phyloP scores from a whole-genome alignment of 1,139 yeast species.

The Wickerhamomyces sp. region DNA sequence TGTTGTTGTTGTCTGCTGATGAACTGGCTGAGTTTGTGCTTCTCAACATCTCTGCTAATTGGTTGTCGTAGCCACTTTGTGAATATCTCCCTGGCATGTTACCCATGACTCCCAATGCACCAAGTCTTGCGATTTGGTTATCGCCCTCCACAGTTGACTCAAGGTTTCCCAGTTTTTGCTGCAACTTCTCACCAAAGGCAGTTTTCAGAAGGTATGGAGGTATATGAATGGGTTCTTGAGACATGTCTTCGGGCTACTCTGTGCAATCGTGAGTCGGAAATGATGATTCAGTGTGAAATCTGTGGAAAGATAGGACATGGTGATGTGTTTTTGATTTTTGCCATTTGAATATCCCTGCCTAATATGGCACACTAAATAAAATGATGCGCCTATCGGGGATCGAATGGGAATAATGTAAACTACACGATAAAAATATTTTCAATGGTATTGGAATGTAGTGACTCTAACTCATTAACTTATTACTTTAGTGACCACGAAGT shows the following conservation, averaged over 20 bases:
- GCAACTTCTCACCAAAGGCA: conserved; percentile 17
- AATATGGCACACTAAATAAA: not conserved
- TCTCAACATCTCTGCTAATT: conserved; percentile 10
- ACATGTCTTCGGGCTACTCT: not conserved
- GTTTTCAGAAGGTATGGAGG: conserved; percentile 18
- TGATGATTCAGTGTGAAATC: no score
- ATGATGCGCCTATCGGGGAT: not conserved
- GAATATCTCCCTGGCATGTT: conserved; percentile 18
- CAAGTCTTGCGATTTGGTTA: conserved; percentile 8
- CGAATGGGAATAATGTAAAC: not conserved
- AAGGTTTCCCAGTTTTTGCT: conserved; percentile 5
- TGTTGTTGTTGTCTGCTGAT: not conserved
- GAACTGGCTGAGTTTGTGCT: not conserved
- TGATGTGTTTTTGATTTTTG: not conserved
- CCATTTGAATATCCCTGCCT: not conserved
- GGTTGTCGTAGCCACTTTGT: conserved; percentile 9
- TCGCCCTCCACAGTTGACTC: conserved; percentile 1
- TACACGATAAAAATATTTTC: no score
- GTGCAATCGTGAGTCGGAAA: not conserved
- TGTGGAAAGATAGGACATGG: no score
- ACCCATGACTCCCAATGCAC: conserved; percentile 20
- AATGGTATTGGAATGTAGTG: not conserved
- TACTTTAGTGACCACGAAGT: conserved; percentile 27
- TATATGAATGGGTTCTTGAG: not conserved
- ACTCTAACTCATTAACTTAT: not conserved